Conservation (phyloP, 352 stramenopile species). For the Phytophthora multivora region DNA sequence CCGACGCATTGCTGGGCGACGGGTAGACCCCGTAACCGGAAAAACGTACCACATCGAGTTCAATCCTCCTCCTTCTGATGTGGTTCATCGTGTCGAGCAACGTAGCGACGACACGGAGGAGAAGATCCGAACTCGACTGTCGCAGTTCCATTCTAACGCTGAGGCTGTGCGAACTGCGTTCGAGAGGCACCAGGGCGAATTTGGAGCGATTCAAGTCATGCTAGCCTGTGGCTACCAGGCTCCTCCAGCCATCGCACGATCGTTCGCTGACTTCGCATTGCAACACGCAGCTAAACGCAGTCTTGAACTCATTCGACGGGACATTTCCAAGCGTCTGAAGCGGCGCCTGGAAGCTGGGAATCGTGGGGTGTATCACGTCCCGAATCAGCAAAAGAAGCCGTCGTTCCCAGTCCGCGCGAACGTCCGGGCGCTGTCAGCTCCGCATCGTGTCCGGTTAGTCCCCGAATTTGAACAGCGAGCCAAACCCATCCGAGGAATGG, state of each 20-base stretch:
- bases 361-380: constrained; percentile 19
- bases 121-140: constrained; percentile 88
- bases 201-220: constrained; percentile 29
- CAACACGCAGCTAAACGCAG: constrained; percentile 27
- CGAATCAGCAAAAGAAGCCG: constrained; percentile 16
- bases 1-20: constrained; percentile 94
- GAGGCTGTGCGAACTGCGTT: constrained; percentile 57
- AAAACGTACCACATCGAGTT: constrained; percentile 97
- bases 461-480: constrained; percentile 8
- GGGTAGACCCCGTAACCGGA: constrained; percentile 92
- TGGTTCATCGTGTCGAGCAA: constrained; percentile 71
- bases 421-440: constrained; percentile 13
- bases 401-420: constrained; percentile 18
- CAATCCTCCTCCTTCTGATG: constrained; percentile 85
- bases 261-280: constrained; percentile 29
- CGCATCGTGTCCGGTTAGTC: not conserved
- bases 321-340: constrained; percentile 25
- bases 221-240: constrained; percentile 19
- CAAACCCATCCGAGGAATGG: constrained; percentile 4
- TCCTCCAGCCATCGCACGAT: constrained; percentile 21
- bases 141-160: constrained; percentile 81
- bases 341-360: constrained; percentile 17
- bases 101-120: constrained; percentile 93
- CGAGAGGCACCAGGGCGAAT: constrained; percentile 13
- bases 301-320: constrained; percentile 17